Evolutionary conservation across 192 early-diverging fungal genomes (phyloP).

Genomic region (Anaeromyces robustus): DNA sequence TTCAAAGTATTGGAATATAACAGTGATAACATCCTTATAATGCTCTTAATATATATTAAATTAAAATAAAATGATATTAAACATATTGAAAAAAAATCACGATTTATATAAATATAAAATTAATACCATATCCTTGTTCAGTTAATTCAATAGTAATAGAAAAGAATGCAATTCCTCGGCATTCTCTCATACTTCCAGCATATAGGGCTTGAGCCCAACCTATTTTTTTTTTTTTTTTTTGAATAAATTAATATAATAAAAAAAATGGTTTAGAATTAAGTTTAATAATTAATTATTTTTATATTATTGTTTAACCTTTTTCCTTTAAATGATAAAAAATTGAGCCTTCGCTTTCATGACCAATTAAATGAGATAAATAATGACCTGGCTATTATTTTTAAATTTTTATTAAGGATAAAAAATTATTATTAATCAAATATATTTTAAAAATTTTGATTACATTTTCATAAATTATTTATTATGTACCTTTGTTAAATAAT

Average conservation of each 20-base stretch:
- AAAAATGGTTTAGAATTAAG: not conserved
- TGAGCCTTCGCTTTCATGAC: conserved; percentile 81
- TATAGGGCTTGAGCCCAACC: conserved; percentile 71
- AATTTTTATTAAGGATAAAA: conserved; percentile 16
- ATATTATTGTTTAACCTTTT: conserved; percentile 33
- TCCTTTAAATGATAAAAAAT: conserved; percentile 70
- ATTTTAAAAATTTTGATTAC: conserved; percentile 3
- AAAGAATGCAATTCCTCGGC: conserved; percentile 65
- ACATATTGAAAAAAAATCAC: too few relatives aligned
- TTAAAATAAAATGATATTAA: conserved; percentile 1
- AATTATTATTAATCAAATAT: not conserved
- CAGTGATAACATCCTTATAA: conserved; percentile 62
- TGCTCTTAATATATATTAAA: conserved; percentile 13
- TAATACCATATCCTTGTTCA: conserved; percentile 37
- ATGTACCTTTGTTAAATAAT: conserved; percentile 28
- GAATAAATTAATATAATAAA: not conserved
- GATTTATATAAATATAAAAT: conserved; percentile 21
- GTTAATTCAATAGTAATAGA: conserved; percentile 72
- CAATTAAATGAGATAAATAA: conserved; percentile 79
- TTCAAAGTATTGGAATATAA: conserved; percentile 78
- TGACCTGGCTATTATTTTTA: conserved; percentile 31
- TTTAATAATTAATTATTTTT: too few relatives aligned
- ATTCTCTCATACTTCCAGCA: conserved; percentile 44
- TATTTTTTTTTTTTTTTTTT: too few relatives aligned
- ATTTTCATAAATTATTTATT: too few relatives aligned